A percentile compares a stretch with the other conserved stretches of the same genome.
Conservation (phyloP, 441 rosid genomes). For the Populus hybrid region DNA sequence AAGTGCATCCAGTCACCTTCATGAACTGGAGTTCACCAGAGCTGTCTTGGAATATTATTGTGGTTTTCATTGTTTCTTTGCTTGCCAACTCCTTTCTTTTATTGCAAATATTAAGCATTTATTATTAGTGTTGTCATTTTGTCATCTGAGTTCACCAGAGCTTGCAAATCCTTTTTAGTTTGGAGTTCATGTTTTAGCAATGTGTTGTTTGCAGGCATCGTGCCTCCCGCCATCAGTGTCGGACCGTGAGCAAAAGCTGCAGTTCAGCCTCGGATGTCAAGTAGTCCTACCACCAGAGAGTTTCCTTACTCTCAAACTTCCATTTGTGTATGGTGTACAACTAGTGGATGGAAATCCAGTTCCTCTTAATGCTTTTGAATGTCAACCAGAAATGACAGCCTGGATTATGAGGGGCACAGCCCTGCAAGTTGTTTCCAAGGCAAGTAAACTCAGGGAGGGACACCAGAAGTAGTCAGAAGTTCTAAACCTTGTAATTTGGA, state of each 20-base stretch:
- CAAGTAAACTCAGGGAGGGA: conserved; percentile 32
- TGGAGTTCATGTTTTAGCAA: conserved; percentile 9
- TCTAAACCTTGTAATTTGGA: conserved; percentile 18
- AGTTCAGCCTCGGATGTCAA: conserved; percentile 63
- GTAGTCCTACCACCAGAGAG: conserved; percentile 82
- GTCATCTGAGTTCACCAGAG: background rate
- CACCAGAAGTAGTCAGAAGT: conserved; percentile 24
- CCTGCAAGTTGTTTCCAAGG: conserved; percentile 58
- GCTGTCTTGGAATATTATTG: too few species aligned
- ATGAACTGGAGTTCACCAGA: too few species aligned
- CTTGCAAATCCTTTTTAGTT: background rate
- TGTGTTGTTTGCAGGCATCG: conserved; percentile 44
- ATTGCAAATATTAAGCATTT: too few species aligned
- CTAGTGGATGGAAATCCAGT: conserved; percentile 45
- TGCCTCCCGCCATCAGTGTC: conserved; percentile 50
- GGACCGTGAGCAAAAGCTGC: conserved; percentile 47
- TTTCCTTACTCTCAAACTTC: conserved; percentile 68
- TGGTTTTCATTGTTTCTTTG: too few species aligned
- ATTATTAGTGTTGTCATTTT: background rate
- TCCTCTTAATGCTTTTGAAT: conserved; percentile 58
- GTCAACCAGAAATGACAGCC: conserved; percentile 78
- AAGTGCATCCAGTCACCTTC: background rate
- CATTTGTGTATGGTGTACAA: conserved; percentile 71
- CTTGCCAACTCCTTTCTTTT: too few species aligned
- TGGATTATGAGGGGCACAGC: conserved; percentile 65